These are phyloP conservation scores for Penicillium thymicola DNA, from an alignment of 2,329 filamentous ascomycete species.

Conservation along the genomic window DNA sequence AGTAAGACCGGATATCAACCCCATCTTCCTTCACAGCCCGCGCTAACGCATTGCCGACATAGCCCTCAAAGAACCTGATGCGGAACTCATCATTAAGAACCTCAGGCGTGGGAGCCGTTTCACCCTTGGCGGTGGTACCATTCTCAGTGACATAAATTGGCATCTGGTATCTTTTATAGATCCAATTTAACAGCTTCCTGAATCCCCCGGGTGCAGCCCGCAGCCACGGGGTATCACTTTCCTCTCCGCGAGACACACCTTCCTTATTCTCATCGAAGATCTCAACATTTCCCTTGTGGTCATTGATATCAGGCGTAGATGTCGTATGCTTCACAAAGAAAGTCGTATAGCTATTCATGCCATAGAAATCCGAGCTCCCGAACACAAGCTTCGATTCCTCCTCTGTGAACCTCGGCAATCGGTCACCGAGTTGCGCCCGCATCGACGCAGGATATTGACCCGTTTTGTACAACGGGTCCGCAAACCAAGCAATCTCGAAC, in stretches of 20 bases:
- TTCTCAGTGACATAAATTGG: slow-evolving; percentile 84
- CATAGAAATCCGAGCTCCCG: slow-evolving; percentile 81
- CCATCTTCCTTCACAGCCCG: slow-evolving; percentile 59
- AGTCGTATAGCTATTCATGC: slow-evolving; percentile 84
- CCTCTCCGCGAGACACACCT: slow-evolving; percentile 68
- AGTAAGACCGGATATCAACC: slow-evolving; percentile 70
- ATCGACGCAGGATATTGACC: slow-evolving; percentile 77
- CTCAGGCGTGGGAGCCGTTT: slow-evolving; percentile 66
- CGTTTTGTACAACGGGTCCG: slow-evolving; percentile 70
- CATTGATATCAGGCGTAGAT: slow-evolving; percentile 51
- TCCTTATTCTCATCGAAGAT: slow-evolving; percentile 63
- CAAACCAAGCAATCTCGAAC: slow-evolving; percentile 79
- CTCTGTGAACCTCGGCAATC: slow-evolving; percentile 67
- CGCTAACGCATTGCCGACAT: slow-evolving; percentile 66
- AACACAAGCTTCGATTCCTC: slow-evolving; percentile 67
- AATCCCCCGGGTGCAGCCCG: slow-evolving; percentile 69
- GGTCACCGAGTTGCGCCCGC: slow-evolving; percentile 71
- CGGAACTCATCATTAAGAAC: slow-evolving; percentile 75
- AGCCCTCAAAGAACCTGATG: slow-evolving; percentile 69
- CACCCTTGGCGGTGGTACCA: slow-evolving; percentile 73
- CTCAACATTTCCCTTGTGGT: slow-evolving; percentile 71
- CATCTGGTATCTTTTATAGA: slow-evolving; percentile 66
- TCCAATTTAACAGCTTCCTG: slow-evolving; percentile 67
- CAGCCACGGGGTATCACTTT: slow-evolving; percentile 76
- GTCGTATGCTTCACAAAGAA: slow-evolving; percentile 73